Evolutionary conservation across 345 rosid genomes (phyloP).

Genomic region (Syzygium jambos): DNA sequence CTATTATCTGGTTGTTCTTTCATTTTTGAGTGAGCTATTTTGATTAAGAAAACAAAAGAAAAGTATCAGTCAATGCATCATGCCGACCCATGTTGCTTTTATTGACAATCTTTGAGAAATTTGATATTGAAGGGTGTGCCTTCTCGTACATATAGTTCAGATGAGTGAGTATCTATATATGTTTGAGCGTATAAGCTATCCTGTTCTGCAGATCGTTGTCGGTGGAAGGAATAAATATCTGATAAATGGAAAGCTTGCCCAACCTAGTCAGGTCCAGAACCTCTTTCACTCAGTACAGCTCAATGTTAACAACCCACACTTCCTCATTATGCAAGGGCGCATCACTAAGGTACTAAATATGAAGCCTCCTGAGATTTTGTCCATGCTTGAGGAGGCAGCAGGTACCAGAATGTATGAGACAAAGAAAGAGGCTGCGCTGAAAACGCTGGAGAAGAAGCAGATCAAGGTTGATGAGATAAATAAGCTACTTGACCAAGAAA

Average conservation of each 20-base stretch:
- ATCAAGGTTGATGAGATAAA: conserved; percentile 91
- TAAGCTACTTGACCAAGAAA: conserved; percentile 85
- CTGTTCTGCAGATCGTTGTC: conserved; percentile 71
- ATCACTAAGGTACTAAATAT: conserved; percentile 93
- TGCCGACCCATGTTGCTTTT: not conserved
- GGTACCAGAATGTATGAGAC: conserved; percentile 99
- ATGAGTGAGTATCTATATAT: not conserved
- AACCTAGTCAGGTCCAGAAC: conserved; percentile 87
- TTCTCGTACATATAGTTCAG: not conserved
- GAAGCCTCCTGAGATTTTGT: conserved; percentile 96
- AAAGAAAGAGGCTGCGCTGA: conserved; percentile 80
- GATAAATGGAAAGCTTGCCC: conserved; percentile 68
- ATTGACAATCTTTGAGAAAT: not conserved
- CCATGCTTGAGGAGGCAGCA: conserved; percentile 99
- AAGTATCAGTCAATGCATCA: not conserved
- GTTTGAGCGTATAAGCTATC: not conserved
- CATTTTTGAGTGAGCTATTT: not conserved
- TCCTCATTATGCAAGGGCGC: conserved; percentile 99
- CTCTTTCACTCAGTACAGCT: conserved; percentile 97
- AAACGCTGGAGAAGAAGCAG: conserved; percentile 95
- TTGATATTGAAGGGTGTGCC: not conserved
- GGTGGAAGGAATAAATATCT: conserved; percentile 79
- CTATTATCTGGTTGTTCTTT: not conserved
- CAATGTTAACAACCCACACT: conserved; percentile 95
- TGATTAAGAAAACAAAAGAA: not conserved